phyloP scores from a whole-genome alignment of 257 asterid species.

The Nicotiana undulata region DNA sequence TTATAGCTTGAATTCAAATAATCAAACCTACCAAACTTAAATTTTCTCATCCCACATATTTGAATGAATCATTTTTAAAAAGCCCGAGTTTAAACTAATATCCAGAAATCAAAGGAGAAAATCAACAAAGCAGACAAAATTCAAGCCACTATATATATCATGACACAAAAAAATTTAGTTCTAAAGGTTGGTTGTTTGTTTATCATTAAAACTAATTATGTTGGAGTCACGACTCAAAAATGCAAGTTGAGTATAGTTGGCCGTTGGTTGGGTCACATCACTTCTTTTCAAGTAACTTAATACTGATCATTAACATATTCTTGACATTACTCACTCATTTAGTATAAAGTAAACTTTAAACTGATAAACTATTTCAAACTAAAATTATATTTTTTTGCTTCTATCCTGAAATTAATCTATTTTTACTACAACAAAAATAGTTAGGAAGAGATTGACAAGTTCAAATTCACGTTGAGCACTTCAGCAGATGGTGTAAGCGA shows the following conservation, averaged over 20 bases:
- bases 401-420: not conserved
- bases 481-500: not conserved
- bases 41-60: not conserved
- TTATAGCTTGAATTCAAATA: too few species aligned
- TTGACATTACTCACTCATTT: not conserved
- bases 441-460: not conserved
- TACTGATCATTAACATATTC: not conserved
- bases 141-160: not conserved
- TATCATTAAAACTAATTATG: not conserved
- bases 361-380: not conserved
- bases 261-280: too few species aligned
- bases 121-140: not conserved
- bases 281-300: not conserved
- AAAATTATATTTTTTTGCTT: not conserved
- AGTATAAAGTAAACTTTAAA: not conserved
- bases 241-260: not conserved
- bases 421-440: not conserved
- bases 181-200: not conserved
- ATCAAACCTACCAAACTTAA: not conserved
- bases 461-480: not conserved
- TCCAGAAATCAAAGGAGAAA: not conserved
- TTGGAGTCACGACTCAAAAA: not conserved
- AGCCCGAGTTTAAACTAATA: not conserved
- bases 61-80: not conserved
- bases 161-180: not conserved